Evolutionary conservation across 2,329 filamentous ascomycete genomes (phyloP).

Genomic region (Bipolaris bicolor): DNA sequence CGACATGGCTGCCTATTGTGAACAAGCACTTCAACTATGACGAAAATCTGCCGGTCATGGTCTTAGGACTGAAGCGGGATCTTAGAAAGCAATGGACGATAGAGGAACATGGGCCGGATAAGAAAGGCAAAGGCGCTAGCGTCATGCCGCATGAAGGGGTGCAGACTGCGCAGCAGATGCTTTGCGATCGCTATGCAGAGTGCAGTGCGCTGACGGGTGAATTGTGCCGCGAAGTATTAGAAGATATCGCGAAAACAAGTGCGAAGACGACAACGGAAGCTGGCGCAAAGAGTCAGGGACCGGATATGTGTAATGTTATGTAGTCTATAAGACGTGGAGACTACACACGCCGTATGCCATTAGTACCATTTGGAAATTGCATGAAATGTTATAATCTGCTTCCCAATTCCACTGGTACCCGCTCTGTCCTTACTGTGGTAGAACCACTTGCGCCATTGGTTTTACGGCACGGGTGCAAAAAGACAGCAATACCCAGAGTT

Average conservation of each 20-base stretch:
- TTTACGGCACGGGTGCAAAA: too few species aligned
- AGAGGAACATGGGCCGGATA: slow-evolving; percentile 45
- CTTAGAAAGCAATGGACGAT: slow-evolving; percentile 54
- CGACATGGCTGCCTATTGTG: slow-evolving; percentile 52
- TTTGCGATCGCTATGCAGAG: slow-evolving; percentile 67
- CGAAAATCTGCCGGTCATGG: slow-evolving; percentile 61
- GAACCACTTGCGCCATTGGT: too few species aligned
- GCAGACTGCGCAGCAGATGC: slow-evolving; percentile 62
- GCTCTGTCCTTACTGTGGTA: too few species aligned
- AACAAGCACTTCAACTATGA: slow-evolving; percentile 61
- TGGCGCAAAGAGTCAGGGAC: slow-evolving; percentile 56
- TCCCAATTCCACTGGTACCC: too few species aligned
- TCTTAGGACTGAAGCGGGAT: slow-evolving; percentile 66
- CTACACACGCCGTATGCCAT: too few species aligned
- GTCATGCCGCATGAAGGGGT: slow-evolving; percentile 60
- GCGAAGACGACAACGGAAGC: slow-evolving; percentile 63
- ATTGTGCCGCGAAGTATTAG: slow-evolving; percentile 64
- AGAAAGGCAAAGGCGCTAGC: slow-evolving; percentile 45
- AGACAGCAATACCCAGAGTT: too few species aligned
- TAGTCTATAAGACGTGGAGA: background rate
- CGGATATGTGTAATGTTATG: slow-evolving; percentile 25
- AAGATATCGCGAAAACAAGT: slow-evolving; percentile 64
- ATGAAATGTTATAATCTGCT: background rate
- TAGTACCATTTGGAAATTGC: too few species aligned
- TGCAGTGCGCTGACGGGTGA: slow-evolving; percentile 67